Base-by-base conservation (phyloP, 2,329 filamentous ascomycete genomes). In the Verticillium nubilum region DNA sequence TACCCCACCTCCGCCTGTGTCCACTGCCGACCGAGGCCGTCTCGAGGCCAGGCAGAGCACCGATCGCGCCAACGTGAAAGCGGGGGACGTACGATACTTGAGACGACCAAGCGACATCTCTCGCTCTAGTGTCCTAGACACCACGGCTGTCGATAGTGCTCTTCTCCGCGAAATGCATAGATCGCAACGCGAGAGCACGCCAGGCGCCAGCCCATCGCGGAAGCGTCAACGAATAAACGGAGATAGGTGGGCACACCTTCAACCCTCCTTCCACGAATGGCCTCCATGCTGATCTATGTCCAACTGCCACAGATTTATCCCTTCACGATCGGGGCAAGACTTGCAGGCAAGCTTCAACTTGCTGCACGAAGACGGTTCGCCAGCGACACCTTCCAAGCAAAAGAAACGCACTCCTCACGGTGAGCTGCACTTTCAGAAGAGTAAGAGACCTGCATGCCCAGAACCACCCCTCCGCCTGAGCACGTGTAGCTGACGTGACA, bases 371-470 rank as follows among this genome's bases (percentile, higher is more conserved):
- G 92, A 97, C 72, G 92, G 90, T 42, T 97, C 94, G 23, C 95
- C 95, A 23, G 90, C 94, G 13, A 97, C 93, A 1, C 92, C 94
- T 1, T 94, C 92, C 4, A 91, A 88, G 71, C 85, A 89, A 61
- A 92, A 91, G 76, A 93, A 90, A 77, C 88, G 93, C 52, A 88
- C 89, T 25, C 91, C 92, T 10, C 90, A 96, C 70, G 91, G 91
- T 57, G 95, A 97, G 73, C 83, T 97, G 63, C 90, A 98, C 72
- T 97, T 96, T 65, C 95, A 99, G 72, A 93, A 87, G 74, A 95
- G 92, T 94, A 79, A 70, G 87, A 31, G 13, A 13, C 29, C 13
- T 73, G 27, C 13, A 31, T 31, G 29, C 29, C 29, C 29, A 31
- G 9, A 9, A 25, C n/a, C 19, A 10, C 19, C 19, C 42, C 42